Percentiles rank a stretch among this genome's conserved stretches.
phyloP scores from a whole-genome alignment of 83 land plant genomes.

The Isoetes engelmannii region DNA sequence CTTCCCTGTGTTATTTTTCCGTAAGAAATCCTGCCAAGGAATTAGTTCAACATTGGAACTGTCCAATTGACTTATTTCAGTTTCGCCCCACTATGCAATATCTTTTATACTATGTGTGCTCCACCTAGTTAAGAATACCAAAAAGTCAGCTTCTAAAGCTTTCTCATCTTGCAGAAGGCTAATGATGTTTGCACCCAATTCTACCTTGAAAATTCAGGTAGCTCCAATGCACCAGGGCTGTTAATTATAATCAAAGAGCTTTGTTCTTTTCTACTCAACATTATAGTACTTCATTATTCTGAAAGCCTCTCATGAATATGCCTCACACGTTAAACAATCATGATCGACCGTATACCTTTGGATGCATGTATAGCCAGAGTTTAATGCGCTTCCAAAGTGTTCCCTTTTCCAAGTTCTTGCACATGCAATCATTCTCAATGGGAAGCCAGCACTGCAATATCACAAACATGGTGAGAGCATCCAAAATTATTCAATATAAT shows the following conservation, averaged over 20 bases:
- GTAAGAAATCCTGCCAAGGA: slow-evolving; percentile 63
- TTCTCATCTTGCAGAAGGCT: no score
- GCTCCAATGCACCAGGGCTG: no score
- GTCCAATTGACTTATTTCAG: no score
- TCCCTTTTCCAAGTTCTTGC: slow-evolving; percentile 43
- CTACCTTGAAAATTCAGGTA: no score
- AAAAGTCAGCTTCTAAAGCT: no score
- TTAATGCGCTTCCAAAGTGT: slow-evolving; percentile 62
- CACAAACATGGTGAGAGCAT: slow-evolving; percentile 1
- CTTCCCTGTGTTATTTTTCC: slow-evolving; percentile 94
- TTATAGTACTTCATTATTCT: no score
- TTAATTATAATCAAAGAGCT: no score
- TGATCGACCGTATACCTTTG: slow-evolving; percentile 47
- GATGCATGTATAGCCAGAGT: slow-evolving; percentile 95
- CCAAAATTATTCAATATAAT: no score
- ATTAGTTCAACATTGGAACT: neutral
- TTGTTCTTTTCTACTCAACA: no score
- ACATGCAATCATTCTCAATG: slow-evolving; percentile 68
- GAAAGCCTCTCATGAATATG: no score
- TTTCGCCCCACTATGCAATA: neutral
- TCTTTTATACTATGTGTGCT: neutral
- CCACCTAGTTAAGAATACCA: neutral
- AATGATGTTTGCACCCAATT: no score
- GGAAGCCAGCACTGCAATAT: slow-evolving; percentile 85
- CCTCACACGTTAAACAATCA: no score